Evolutionary conservation across 148 eudicot genomes (phyloP), one percentile per base, ranked within the genome.

Genomic region (Fagopyrum homotropicum): DNA sequence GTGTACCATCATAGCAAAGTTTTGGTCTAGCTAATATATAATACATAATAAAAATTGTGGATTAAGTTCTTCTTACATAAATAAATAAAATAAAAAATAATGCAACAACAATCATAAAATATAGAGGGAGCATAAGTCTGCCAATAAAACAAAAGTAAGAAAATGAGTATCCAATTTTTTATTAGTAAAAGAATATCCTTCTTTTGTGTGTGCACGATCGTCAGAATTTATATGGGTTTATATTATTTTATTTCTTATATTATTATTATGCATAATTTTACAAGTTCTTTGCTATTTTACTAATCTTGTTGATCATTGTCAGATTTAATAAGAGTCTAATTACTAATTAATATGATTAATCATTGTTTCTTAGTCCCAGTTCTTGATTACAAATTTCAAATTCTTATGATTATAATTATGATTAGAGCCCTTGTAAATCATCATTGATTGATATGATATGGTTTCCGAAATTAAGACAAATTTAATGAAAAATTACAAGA

Each of bases 171-270:
- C 71, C 43, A 17, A 66, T 6, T 66, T 12, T 66, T 61, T 61
- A 9, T 8, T 61, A 29, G 15, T 43, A 61, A 61, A 16, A 66
- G 71, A 66, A 66, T 66, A 66, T 66, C 46, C 71, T 15, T 35
- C 71, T 66, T 40, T 35, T 66, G 43, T 40, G 71, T 6, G 9
- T 46, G 71, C 71, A 66, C 71, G 71, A 66, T 66, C 71, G 47
- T 66, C 43, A 9, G 71, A 66, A 35, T 66, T 66, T 66, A 66
- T 66, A 66, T 5, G 47, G 17, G 19, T 5, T 30, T 30, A 35
- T 11, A 29, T 63, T 63, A 16, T 16, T 16, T 55, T 0, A 4
- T 16, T 55, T n/a, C 22, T 55, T 55, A 7, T 6, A 55, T 55
- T 16, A 19, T 56, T 16, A 16, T 56, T 15, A 16, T 35, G 40